Percentiles rank a stretch among this genome's conserved stretches.
Evolutionary conservation across 352 stramenopile species (phyloP).

Genomic region (Phytophthora pisi): DNA sequence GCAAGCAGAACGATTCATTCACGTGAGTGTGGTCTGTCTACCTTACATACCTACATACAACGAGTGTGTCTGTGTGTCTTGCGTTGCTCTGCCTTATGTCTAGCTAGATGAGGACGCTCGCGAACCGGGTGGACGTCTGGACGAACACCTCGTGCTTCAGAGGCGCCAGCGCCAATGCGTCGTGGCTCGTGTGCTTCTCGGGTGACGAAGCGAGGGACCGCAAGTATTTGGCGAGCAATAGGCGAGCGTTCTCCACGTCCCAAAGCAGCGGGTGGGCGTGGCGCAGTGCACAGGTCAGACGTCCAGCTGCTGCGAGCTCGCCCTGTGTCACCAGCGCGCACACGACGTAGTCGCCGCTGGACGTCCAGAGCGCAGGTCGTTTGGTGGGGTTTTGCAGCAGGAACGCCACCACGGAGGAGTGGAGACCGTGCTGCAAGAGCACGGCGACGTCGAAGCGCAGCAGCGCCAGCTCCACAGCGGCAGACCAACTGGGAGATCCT

Average conservation of each 20-base stretch:
- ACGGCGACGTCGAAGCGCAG: slow-evolving; percentile 60
- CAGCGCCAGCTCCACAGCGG: slow-evolving; percentile 58
- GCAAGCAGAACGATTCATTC: slow-evolving; percentile 13
- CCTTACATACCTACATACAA: background rate
- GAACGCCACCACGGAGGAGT: slow-evolving; percentile 48
- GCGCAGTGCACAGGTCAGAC: slow-evolving; percentile 60
- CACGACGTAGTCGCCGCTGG: slow-evolving; percentile 64
- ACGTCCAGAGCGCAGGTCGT: slow-evolving; percentile 52
- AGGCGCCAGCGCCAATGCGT: slow-evolving; percentile 5
- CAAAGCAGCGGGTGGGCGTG: slow-evolving; percentile 69
- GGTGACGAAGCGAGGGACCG: slow-evolving; percentile 30
- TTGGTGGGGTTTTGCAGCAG: slow-evolving; percentile 25
- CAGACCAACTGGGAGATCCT: slow-evolving; percentile 24
- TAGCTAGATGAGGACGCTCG: slow-evolving; percentile 24
- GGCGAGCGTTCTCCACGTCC: slow-evolving; percentile 67
- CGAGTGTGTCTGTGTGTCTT: slow-evolving; percentile 1
- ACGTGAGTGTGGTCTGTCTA: slow-evolving; percentile 12
- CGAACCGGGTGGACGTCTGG: slow-evolving; percentile 30
- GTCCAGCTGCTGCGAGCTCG: slow-evolving; percentile 54
- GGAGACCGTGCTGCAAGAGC: slow-evolving; percentile 49
- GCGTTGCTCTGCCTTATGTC: background rate
- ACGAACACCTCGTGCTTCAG: slow-evolving; percentile 42
- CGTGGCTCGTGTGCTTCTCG: slow-evolving; percentile 9
- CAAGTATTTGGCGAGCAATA: slow-evolving; percentile 65
- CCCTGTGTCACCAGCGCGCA: slow-evolving; percentile 59